Conservation (phyloP, 2,329 filamentous ascomycete species). For the Colletotrichum magnum region DNA sequence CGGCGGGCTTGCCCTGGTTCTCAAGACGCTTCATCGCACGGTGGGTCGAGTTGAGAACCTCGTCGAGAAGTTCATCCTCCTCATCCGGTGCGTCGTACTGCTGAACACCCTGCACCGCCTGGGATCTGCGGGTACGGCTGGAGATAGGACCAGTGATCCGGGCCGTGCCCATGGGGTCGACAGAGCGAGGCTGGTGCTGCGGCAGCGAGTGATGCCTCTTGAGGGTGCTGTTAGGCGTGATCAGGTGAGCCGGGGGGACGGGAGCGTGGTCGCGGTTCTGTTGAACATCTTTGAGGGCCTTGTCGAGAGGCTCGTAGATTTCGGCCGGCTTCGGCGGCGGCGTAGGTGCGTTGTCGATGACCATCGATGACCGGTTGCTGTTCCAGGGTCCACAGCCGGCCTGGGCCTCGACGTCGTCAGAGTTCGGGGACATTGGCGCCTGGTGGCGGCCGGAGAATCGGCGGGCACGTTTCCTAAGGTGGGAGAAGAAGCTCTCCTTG, state of each 20-base stretch:
- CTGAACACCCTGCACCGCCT: slow-evolving; percentile 81
- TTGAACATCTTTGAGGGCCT: slow-evolving; percentile 68
- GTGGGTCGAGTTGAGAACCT: slow-evolving; percentile 84
- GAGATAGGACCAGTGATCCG: slow-evolving; percentile 74
- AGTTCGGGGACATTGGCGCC: slow-evolving; percentile 81
- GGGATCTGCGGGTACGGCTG: slow-evolving; percentile 83
- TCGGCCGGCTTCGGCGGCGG: slow-evolving; percentile 66
- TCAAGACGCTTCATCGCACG: slow-evolving; percentile 81
- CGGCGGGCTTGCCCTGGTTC: slow-evolving; percentile 62
- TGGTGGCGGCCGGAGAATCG: slow-evolving; percentile 93
- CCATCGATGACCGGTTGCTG: slow-evolving; percentile 87
- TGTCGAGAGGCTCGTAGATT: slow-evolving; percentile 73
- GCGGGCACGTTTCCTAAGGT: slow-evolving; percentile 92
- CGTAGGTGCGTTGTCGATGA: slow-evolving; percentile 71
- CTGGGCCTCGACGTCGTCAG: slow-evolving; percentile 93
- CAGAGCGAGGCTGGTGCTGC: slow-evolving; percentile 70
- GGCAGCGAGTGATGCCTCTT: slow-evolving; percentile 77
- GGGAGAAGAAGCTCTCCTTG: slow-evolving; percentile 98
- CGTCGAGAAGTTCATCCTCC: slow-evolving; percentile 95
- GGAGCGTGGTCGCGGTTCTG: slow-evolving; percentile 64
- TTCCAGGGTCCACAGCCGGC: slow-evolving; percentile 92
- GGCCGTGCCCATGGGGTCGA: slow-evolving; percentile 71
- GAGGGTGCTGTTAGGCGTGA: slow-evolving; percentile 65
- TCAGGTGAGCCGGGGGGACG: slow-evolving; percentile 68
- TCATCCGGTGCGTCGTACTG: slow-evolving; percentile 96